Percentiles rank a stretch among this genome's conserved stretches.
These are phyloP conservation scores for Fusarium annulatum DNA, from an alignment of 2,329 filamentous ascomycete species.

Conservation along the genomic window DNA sequence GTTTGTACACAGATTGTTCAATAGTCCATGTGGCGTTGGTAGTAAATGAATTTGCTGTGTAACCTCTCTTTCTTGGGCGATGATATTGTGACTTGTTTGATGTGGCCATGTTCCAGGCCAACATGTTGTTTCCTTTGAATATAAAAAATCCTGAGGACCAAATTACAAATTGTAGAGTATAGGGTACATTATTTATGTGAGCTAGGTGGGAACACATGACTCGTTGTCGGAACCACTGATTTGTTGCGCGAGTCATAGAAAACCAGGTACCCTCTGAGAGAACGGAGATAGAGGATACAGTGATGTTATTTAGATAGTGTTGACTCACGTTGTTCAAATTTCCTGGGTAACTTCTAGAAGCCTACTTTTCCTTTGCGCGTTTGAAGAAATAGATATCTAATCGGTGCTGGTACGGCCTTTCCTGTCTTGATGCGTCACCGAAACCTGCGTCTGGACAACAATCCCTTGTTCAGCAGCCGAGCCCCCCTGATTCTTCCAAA, in stretches of 20 bases:
- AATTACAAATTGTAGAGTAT: no score
- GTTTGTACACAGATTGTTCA: not conserved
- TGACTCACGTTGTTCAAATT: no score
- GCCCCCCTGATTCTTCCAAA: not conserved
- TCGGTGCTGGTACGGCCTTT: not conserved
- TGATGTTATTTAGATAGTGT: no score
- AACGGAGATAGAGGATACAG: fast-evolving
- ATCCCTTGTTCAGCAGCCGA: not conserved
- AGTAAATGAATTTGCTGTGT: not conserved
- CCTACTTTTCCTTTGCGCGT: no score
- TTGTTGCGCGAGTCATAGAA: not conserved
- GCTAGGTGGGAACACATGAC: no score
- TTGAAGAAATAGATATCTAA: no score
- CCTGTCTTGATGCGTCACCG: not conserved
- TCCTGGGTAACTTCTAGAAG: no score
- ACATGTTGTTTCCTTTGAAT: no score
- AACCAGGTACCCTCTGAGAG: fast-evolving
- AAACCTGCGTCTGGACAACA: not conserved
- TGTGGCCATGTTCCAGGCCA: no score
- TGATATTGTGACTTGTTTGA: no score
- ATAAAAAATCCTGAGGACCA: no score
- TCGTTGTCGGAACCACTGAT: fast-evolving
- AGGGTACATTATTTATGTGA: not conserved
- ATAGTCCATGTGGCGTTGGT: fast-evolving
- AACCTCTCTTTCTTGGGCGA: no score